Evolutionary conservation across 2,329 filamentous ascomycete genomes (phyloP).

Genomic region (Epichloe glyceriae): DNA sequence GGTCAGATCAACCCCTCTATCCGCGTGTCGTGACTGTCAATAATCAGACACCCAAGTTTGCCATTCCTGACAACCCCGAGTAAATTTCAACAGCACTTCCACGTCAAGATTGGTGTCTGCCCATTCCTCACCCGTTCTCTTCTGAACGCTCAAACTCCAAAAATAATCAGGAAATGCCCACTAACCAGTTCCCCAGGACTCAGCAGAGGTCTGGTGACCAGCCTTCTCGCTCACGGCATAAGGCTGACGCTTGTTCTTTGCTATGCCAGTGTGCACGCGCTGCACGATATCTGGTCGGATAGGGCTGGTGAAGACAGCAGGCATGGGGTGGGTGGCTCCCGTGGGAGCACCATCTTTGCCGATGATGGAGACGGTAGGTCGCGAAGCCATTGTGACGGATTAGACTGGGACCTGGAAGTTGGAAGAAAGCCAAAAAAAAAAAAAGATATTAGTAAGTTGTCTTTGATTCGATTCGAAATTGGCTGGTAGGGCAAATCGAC

Average conservation of each 20-base stretch:
- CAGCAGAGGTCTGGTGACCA: constrained; percentile 98
- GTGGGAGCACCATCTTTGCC: constrained; percentile 88
- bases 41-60: background rate
- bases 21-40: background rate
- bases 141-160: background rate
- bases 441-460: background rate
- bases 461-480: background rate
- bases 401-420: constrained; percentile 14
- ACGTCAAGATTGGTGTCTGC: background rate
- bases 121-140: background rate
- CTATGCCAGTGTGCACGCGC: constrained; percentile 97
- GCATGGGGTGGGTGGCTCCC: constrained; percentile 81
- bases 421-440: background rate
- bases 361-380: constrained; percentile 96
- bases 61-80: background rate
- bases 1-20: background rate
- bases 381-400: constrained; percentile 67
- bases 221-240: constrained; percentile 99
- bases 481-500: background rate
- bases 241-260: constrained; percentile 99
- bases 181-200: constrained; percentile 99
- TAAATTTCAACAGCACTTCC: background rate
- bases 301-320: constrained; percentile 91
- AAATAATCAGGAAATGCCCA: constrained; percentile 17
- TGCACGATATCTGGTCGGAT: constrained; percentile 99